These are phyloP conservation scores for Trichoderma pleuroti DNA, from an alignment of 2,329 filamentous ascomycete genomes.

Conservation along the genomic window DNA sequence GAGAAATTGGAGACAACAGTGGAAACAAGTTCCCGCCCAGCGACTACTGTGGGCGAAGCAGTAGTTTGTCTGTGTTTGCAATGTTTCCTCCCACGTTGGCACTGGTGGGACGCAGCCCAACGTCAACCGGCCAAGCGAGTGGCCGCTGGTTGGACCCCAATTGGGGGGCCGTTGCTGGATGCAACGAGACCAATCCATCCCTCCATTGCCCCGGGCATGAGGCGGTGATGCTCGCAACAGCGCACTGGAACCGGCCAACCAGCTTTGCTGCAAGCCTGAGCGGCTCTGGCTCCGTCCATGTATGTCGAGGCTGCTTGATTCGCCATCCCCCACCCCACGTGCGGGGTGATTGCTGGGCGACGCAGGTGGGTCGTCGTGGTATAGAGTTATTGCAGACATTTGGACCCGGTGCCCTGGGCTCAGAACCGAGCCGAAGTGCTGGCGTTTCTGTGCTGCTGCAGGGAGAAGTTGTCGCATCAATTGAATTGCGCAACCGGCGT, in stretches of 20 bases:
- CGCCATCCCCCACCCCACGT: conserved; percentile 1
- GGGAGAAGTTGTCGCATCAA: background rate
- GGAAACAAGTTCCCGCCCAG: background rate
- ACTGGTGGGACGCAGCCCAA: background rate
- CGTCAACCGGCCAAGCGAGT: background rate
- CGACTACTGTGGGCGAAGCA: too few species aligned
- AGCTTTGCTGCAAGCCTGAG: background rate
- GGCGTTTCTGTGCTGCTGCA: background rate
- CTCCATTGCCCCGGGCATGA: background rate
- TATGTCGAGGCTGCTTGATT: background rate
- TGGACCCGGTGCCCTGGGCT: background rate
- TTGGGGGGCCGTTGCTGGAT: background rate
- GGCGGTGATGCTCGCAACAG: background rate
- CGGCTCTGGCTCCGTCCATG: background rate
- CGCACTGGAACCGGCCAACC: background rate
- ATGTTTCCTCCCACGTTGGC: background rate
- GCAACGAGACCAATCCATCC: background rate
- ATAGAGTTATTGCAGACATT: background rate
- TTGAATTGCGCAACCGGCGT: background rate
- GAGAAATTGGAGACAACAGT: background rate
- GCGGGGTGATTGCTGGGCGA: conserved; percentile 2
- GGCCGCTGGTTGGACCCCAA: background rate
- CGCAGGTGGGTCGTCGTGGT: background rate
- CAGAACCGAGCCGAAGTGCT: background rate
- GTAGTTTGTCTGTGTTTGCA: background rate